A percentile compares a stretch with the other conserved stretches of the same genome.
phyloP scores from a whole-genome alignment of 805 yeast species.

The Kodamaea neixiangensis region DNA sequence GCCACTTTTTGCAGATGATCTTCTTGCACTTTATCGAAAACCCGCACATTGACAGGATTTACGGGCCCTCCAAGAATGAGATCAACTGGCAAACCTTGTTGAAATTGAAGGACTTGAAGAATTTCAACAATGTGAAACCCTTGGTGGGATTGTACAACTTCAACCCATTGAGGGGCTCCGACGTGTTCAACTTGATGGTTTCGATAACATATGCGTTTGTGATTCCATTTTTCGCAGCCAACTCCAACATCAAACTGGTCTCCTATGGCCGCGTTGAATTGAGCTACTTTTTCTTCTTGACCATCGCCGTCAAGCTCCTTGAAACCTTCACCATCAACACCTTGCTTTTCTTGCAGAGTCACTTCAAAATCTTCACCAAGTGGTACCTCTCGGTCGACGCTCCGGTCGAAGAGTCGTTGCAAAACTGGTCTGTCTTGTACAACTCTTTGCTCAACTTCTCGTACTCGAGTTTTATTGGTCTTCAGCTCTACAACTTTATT shows the following conservation, averaged over 20 bases:
- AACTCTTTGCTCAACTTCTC: slow-evolving; percentile 52
- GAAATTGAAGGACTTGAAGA: slow-evolving; percentile 50
- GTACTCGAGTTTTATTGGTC: slow-evolving; percentile 52
- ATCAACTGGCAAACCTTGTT: slow-evolving; percentile 37
- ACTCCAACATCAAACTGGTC: slow-evolving; percentile 24
- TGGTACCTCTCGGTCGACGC: slow-evolving; percentile 64
- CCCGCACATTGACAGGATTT: slow-evolving; percentile 84
- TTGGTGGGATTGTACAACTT: slow-evolving; percentile 65
- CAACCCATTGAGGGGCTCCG: slow-evolving; percentile 63
- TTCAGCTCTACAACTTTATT: slow-evolving; percentile 32
- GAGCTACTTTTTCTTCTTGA: slow-evolving; percentile 38
- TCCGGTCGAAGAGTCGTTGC: slow-evolving; percentile 63
- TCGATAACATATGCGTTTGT: slow-evolving; percentile 43
- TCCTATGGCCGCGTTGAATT: slow-evolving; percentile 2
- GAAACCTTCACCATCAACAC: slow-evolving; percentile 53
- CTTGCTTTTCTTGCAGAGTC: slow-evolving; percentile 60
- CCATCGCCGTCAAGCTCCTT: slow-evolving; percentile 49
- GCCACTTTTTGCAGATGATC: slow-evolving; percentile 75
- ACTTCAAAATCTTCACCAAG: slow-evolving; percentile 62
- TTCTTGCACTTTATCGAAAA: slow-evolving; percentile 76
- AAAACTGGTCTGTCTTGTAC: slow-evolving; percentile 73
- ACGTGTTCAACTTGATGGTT: slow-evolving; percentile 50
- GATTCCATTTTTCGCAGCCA: slow-evolving; percentile 40
- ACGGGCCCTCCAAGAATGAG: slow-evolving; percentile 50
- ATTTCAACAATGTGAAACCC: slow-evolving; percentile 46